Percentiles rank a stretch among this genome's conserved stretches.
phyloP scores from a whole-genome alignment of 2,329 filamentous ascomycete genomes.

The Apiospora sp. region DNA sequence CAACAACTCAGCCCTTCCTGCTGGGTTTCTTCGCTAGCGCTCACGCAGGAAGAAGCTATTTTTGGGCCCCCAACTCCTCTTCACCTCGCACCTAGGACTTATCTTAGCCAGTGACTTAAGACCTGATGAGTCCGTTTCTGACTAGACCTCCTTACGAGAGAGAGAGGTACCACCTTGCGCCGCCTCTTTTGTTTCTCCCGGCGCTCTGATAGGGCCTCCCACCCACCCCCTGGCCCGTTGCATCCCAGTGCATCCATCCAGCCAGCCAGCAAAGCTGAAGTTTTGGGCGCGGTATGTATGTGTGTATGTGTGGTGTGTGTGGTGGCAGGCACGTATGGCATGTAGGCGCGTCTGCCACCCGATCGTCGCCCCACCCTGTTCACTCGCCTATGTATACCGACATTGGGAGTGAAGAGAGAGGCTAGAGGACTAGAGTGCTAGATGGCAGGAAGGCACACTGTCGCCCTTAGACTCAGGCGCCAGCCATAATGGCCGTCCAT shows the following conservation, averaged over 20 bases:
- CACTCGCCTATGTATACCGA: neutral
- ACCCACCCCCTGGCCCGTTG: neutral
- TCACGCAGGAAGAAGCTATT: slow-evolving; percentile 17
- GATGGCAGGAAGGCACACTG: neutral
- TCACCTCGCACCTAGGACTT: neutral
- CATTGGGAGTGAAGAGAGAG: slow-evolving; percentile 1
- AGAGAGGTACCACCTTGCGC: slow-evolving; percentile 9
- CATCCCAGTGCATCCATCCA: neutral
- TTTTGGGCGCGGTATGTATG: neutral
- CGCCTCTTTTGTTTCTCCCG: neutral
- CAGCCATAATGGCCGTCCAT: neutral
- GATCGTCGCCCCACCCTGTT: slow-evolving; percentile 3
- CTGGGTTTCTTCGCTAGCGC: slow-evolving; percentile 11
- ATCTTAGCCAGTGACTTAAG: slow-evolving; percentile 12
- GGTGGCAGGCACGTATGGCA: neutral
- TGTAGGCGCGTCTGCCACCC: slow-evolving; percentile 9
- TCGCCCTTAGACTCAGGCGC: slow-evolving; percentile 7
- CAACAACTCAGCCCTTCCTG: slow-evolving; percentile 16
- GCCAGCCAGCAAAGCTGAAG: slow-evolving; percentile 7
- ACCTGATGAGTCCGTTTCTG: neutral
- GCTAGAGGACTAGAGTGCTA: neutral
- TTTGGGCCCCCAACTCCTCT: slow-evolving; percentile 19
- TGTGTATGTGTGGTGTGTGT: neutral
- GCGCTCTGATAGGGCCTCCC: neutral
- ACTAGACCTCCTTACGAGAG: neutral